Evolutionary conservation across 2,329 filamentous ascomycete species (phyloP).

Genomic region (Phyllachora maydis): DNA sequence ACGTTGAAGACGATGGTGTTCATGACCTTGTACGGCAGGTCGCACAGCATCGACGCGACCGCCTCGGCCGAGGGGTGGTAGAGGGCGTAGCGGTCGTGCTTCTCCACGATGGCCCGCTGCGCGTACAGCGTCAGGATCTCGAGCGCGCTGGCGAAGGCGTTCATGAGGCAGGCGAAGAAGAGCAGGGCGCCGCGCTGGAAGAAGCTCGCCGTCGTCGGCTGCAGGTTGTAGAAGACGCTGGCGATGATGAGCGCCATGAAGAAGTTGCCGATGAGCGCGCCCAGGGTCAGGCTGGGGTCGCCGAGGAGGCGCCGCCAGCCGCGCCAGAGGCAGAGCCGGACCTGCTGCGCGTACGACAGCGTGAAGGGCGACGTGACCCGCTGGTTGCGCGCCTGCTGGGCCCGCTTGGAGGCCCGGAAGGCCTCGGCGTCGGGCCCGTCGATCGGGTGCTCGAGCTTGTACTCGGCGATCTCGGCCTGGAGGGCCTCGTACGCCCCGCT

Average conservation of each 20-base stretch:
- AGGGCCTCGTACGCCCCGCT: slow-evolving; percentile 27
- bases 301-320: slow-evolving; percentile 59
- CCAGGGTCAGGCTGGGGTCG: slow-evolving; percentile 56
- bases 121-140: slow-evolving; percentile 76
- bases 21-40: slow-evolving; percentile 65
- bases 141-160: slow-evolving; percentile 61
- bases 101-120: slow-evolving; percentile 82
- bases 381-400: slow-evolving; percentile 33
- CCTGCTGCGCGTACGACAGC: slow-evolving; percentile 54
- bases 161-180: slow-evolving; percentile 77
- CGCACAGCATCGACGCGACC: slow-evolving; percentile 67
- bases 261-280: slow-evolving; percentile 49
- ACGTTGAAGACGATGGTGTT: slow-evolving; percentile 63
- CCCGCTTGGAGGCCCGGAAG: slow-evolving; percentile 31
- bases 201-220: slow-evolving; percentile 46
- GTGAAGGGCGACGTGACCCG: slow-evolving; percentile 64
- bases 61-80: slow-evolving; percentile 84
- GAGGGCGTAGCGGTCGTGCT: slow-evolving; percentile 67
- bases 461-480: slow-evolving; percentile 31
- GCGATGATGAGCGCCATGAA: slow-evolving; percentile 59
- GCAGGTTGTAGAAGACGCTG: slow-evolving; percentile 63
- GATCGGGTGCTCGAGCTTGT: slow-evolving; percentile 30
- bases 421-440: slow-evolving; percentile 32
- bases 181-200: slow-evolving; percentile 60
- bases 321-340: slow-evolving; percentile 61